Base-by-base conservation (phyloP, 805 yeast genomes). In the Schwanniomyces polymorphus region DNA sequence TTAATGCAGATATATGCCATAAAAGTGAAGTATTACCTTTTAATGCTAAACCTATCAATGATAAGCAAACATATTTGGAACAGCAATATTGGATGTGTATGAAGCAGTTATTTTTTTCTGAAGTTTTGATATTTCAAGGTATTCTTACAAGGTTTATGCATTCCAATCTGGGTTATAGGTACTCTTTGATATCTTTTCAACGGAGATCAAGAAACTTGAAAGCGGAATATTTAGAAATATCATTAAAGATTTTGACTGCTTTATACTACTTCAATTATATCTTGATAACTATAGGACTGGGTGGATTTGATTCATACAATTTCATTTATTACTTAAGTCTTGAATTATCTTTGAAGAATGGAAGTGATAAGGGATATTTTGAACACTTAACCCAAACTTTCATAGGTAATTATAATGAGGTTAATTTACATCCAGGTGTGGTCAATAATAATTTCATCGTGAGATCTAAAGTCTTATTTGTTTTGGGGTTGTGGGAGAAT, bases 271-370 rank as follows among this genome's bases (percentile, higher is more conserved):
- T 75, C 43, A 72, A 79, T 51, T 81, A 76, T 50, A 65, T 83
- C 7, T 56, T 82, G 23, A 72, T 77, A 26, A 66, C 77, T 18
- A 75, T 83, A 7, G 88, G 88, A 0, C 76, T 79, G 21, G 87
- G 86, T 4, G 87, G 87, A 3, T 83, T 83, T 57, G 82, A 81
- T 47, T 73, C 80, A 10, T 85, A 81, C 60, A 82, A 82, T 54
- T 85, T 81, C 59, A 80, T 82, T 12, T 80, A 80, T 52, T 68
- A 75, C 38, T 64, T 82, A 4, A 57, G 80, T 9, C 46, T 80
- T 2, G 86, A 81, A 49, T 60, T 55, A 41, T 54, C 47, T 44
- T 63, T 56, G 58, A 65, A 45, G 44, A 64, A 33, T 59, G 42
- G 34, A 6, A n/a, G 21, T 27, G 66, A 38, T 51, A 61, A 49